These are phyloP conservation scores for Coemansia sp. DNA, from an alignment of 192 early-diverging fungal genomes.

Conservation along the genomic window DNA sequence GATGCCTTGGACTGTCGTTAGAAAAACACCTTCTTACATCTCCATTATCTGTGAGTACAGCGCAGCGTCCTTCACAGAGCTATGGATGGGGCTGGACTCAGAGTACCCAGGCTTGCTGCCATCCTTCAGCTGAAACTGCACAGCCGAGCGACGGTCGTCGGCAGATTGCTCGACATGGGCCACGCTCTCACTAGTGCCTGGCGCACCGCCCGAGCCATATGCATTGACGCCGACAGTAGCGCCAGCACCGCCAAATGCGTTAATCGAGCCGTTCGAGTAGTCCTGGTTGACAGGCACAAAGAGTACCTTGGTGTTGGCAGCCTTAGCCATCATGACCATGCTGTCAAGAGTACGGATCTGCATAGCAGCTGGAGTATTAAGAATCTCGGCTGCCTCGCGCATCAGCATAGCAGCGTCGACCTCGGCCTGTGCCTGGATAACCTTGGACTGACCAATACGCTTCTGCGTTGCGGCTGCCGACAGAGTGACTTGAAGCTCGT, in stretches of 20 bases:
- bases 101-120: conserved; percentile 20
- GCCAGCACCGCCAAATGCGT: conserved; percentile 55
- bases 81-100: conserved; percentile 25
- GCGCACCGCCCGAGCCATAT: background rate
- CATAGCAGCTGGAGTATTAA: conserved; percentile 81
- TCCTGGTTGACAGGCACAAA: conserved; percentile 68
- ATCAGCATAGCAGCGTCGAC: conserved; percentile 91
- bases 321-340: conserved; percentile 74
- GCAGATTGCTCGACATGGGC: conserved; percentile 15
- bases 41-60: conserved; percentile 34
- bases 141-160: conserved; percentile 14
- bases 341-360: conserved; percentile 94
- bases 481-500: conserved; percentile 79
- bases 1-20: background rate
- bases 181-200: conserved; percentile 6
- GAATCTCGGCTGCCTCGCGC: conserved; percentile 89
- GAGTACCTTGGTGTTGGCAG: conserved; percentile 72
- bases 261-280: conserved; percentile 51
- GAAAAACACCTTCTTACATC: conserved; percentile 19
- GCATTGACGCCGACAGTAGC: conserved; percentile 37
- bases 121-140: conserved; percentile 15
- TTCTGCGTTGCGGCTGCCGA: conserved; percentile 85
- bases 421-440: conserved; percentile 87
- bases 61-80: conserved; percentile 34
- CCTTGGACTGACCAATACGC: conserved; percentile 86